Evolutionary conservation across 192 early-diverging fungal genomes (phyloP).

Genomic region (Coemansia sp.): DNA sequence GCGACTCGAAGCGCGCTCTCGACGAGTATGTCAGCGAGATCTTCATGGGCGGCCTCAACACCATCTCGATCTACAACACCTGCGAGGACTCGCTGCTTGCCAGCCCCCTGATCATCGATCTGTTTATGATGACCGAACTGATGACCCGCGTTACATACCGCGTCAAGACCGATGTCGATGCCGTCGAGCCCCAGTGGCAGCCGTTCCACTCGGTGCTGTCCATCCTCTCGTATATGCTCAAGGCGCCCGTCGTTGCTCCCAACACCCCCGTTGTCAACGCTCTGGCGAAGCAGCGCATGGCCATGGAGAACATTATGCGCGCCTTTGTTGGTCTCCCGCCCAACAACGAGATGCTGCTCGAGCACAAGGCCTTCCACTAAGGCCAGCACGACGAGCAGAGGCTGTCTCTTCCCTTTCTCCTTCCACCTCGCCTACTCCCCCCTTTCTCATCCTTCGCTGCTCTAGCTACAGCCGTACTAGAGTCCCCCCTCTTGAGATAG

Average conservation of each 20-base stretch:
- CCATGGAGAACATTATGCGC: slow-evolving; percentile 98
- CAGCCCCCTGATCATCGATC: slow-evolving; percentile 95
- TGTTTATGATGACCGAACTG: slow-evolving; percentile 94
- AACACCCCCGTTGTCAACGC: slow-evolving; percentile 97
- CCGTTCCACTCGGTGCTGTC: slow-evolving; percentile 96
- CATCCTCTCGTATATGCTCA: slow-evolving; percentile 94
- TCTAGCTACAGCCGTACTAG: no score
- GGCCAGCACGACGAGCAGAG: background rate
- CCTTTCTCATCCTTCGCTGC: background rate
- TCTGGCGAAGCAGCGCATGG: slow-evolving; percentile 90
- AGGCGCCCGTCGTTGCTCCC: slow-evolving; percentile 93
- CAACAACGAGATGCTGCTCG: slow-evolving; percentile 97
- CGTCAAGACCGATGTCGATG: slow-evolving; percentile 52
- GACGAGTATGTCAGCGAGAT: slow-evolving; percentile 99
- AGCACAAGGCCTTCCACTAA: slow-evolving; percentile 77
- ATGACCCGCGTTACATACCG: slow-evolving; percentile 96
- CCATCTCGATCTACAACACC: slow-evolving; percentile 97
- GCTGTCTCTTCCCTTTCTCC: background rate
- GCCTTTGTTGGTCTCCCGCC: slow-evolving; percentile 95
- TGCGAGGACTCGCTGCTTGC: slow-evolving; percentile 99
- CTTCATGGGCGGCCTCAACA: slow-evolving; percentile 98
- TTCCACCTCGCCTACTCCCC: background rate
- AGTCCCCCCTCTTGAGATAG: background rate
- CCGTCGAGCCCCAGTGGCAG: slow-evolving; percentile 71
- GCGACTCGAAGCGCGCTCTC: slow-evolving; percentile 97